Evolutionary conservation across 164 flowering plant species (phyloP).

Genomic region (Pachysandra terminalis): DNA sequence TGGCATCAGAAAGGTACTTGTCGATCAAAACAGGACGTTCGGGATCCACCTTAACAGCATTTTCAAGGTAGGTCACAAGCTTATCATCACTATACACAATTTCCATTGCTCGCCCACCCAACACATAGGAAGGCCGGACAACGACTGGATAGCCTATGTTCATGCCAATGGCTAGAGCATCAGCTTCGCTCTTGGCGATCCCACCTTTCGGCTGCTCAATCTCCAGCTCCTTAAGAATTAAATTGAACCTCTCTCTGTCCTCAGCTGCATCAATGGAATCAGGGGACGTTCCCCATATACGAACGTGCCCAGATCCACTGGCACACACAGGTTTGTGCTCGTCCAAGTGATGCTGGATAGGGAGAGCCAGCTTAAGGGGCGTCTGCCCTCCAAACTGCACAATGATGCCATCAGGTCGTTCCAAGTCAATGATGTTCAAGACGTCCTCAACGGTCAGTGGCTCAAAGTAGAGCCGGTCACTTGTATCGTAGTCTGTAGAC

Average conservation of each 20-base stretch:
- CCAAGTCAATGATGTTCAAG: conserved; percentile 74
- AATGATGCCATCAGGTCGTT: conserved; percentile 88
- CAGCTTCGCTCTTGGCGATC: conserved; percentile 73
- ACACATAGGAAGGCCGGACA: conserved; percentile 84
- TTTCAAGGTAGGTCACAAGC: conserved; percentile 67
- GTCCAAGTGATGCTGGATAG: conserved; percentile 70
- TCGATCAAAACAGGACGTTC: conserved; percentile 80
- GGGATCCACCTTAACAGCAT: conserved; percentile 81
- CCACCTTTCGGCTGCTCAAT: conserved; percentile 90
- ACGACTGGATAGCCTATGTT: conserved; percentile 87
- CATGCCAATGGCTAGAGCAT: conserved; percentile 71
- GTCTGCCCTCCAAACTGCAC: conserved; percentile 96
- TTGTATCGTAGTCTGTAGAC: conserved; percentile 96
- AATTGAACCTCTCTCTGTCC: conserved; percentile 83
- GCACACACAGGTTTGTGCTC: conserved; percentile 47
- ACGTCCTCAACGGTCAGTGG: conserved; percentile 96
- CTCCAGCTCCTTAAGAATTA: conserved; percentile 57
- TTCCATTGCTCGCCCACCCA: conserved; percentile 97
- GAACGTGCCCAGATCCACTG: conserved; percentile 64
- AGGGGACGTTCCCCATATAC: conserved; percentile 88
- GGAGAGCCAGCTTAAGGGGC: conserved; percentile 77
- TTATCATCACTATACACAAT: conserved; percentile 79
- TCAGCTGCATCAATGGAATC: conserved; percentile 94
- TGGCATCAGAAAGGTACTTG: conserved; percentile 78
- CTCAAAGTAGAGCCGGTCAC: conserved; percentile 96